Conservation (phyloP, 768 basidiomycete species). For the Leccinum longicurvipes region DNA sequence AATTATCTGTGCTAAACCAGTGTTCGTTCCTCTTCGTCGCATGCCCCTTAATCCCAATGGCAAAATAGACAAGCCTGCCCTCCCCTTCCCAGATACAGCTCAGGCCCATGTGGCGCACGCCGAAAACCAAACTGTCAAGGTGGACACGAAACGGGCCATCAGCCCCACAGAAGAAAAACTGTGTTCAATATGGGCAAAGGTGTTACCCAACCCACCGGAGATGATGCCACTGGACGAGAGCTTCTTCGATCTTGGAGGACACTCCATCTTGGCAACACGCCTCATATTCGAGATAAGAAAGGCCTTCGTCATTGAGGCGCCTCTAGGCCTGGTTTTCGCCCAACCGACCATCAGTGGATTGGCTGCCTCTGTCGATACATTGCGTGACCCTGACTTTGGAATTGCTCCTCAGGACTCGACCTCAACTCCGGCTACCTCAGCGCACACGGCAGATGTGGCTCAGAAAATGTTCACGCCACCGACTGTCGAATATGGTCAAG, state of each 20-base stretch:
- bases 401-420: constrained; percentile 41
- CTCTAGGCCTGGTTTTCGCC: constrained; percentile 89
- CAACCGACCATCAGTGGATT: constrained; percentile 80
- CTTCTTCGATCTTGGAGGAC: constrained; percentile 98
- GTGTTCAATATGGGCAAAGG: constrained; percentile 76
- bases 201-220: constrained; percentile 76
- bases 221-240: constrained; percentile 86
- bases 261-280: constrained; percentile 96
- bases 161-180: constrained; percentile 77
- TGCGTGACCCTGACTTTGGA: constrained; percentile 81
- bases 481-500: constrained; percentile 71
- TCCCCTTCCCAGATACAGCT: constrained; percentile 97
- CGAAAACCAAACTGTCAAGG: constrained; percentile 36
- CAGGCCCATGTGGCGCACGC: constrained; percentile 44
- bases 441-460: constrained; percentile 5
- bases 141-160: constrained; percentile 36
- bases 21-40: constrained; percentile 89
- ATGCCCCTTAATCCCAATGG: constrained; percentile 99
- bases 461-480: constrained; percentile 23
- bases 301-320: constrained; percentile 84
- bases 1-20: constrained; percentile 36
- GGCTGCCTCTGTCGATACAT: constrained; percentile 67
- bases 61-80: constrained; percentile 96
- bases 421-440: constrained; percentile 16
- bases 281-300: constrained; percentile 97